Evolutionary conservation across 768 basidiomycete species (phyloP), one percentile per base, ranked within the genome.

Genomic region (Hypholoma sublateritium): DNA sequence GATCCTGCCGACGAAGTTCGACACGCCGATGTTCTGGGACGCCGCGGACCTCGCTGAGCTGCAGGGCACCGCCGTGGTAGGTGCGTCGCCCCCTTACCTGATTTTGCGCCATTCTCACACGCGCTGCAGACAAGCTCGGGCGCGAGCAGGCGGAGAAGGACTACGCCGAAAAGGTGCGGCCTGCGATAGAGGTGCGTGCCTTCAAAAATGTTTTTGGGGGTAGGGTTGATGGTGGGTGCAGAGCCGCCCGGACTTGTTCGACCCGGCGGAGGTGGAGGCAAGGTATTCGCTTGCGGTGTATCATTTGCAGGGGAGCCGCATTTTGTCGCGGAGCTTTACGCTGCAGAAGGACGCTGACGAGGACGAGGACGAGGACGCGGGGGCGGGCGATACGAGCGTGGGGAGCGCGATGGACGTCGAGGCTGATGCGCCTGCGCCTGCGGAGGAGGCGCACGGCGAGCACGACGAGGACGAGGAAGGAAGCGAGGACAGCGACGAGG

Each of bases 21-120:
- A 89, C 62, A 95, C 95, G 0, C 93, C 94, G 0, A 98, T 99
- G 91, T 95, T 98, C 67, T 98, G 97, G 97, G 74, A 68, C 42
- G 78, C 81, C 2, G 80, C 79, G 2, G 93, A 97, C 53, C 71
- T 95, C 9, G 70, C 74, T 22, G 87, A 92, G 61, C 78, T 99
- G 13, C 73, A 77, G 56, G 97, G 94, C 0, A 96, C 94, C 43
- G 82, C 86, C n/a, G 85, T 98, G 72, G 80, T 93, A 80, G 84
- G 93, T 93, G 46, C 24, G 53, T 51, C 43, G n/a, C 50, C 25
- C 3, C 39, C 34, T 47, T n/a, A 42, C 24, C 9, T n/a, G 21
- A n/a, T n/a, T 59, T 47, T 41, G 48, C 25, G 35, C 56, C 49
- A 34, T 14, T n/a, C 39, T 17, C 39, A 16, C 39, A 3, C 21